Percentiles rank a stretch among this genome's conserved stretches.
Evolutionary conservation across 2,329 filamentous ascomycete species (phyloP).

Genomic region (Aspergillus phoenicis): DNA sequence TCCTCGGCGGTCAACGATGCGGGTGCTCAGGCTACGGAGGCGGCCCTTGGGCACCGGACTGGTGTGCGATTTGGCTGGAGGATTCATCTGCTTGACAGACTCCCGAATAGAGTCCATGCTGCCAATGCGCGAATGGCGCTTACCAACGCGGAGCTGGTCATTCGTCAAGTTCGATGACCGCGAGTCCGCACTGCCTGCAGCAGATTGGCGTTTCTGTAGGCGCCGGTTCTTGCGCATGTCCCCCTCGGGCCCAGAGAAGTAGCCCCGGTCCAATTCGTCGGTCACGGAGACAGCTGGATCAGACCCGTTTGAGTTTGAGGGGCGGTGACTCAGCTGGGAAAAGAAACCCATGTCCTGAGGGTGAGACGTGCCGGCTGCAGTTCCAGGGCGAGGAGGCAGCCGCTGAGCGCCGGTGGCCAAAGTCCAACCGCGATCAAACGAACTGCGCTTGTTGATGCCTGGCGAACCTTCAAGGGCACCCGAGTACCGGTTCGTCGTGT

Average conservation of each 20-base stretch:
- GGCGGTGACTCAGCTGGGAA: neutral
- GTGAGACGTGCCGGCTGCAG: slow-evolving; percentile 33
- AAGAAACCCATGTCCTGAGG: slow-evolving; percentile 15
- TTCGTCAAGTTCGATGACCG: slow-evolving; percentile 76
- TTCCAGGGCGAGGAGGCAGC: slow-evolving; percentile 38
- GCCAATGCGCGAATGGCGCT: slow-evolving; percentile 74
- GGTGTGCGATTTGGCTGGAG: slow-evolving; percentile 68
- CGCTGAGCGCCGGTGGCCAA: slow-evolving; percentile 37
- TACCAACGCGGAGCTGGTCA: slow-evolving; percentile 68
- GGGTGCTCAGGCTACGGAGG: slow-evolving; percentile 64
- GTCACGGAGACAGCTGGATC: slow-evolving; percentile 37
- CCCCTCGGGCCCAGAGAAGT: slow-evolving; percentile 87
- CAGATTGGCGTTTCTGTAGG: slow-evolving; percentile 69
- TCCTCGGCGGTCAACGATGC: slow-evolving; percentile 46
- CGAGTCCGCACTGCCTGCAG: slow-evolving; percentile 54
- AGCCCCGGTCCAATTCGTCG: slow-evolving; percentile 77
- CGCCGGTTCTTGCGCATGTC: slow-evolving; percentile 73
- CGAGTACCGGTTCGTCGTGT: slow-evolving; percentile 57
- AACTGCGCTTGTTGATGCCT: slow-evolving; percentile 58
- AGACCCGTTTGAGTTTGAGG: slow-evolving; percentile 29
- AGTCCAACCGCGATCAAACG: slow-evolving; percentile 63
- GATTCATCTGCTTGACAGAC: slow-evolving; percentile 51
- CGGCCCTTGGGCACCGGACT: slow-evolving; percentile 54
- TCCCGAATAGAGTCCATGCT: slow-evolving; percentile 76
- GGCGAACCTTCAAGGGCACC: slow-evolving; percentile 31